phyloP scores from a whole-genome alignment of 306 rosid genomes.

The Castanea sativa region DNA sequence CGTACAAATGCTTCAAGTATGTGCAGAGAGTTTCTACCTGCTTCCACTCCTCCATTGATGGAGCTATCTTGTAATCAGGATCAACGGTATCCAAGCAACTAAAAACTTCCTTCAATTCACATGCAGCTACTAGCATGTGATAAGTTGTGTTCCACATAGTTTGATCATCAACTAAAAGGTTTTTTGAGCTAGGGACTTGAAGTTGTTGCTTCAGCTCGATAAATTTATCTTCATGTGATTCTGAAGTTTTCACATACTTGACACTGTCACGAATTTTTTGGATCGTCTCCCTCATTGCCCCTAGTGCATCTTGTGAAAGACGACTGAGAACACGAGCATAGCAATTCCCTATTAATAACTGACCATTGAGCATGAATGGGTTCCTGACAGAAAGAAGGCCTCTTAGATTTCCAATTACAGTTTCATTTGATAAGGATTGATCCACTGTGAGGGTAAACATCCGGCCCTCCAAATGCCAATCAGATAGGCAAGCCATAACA shows the following conservation, averaged over 20 bases:
- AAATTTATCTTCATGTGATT: constrained; percentile 57
- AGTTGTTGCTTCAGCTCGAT: constrained; percentile 73
- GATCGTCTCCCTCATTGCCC: constrained; percentile 45
- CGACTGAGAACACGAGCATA: constrained; percentile 75
- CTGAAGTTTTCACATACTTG: constrained; percentile 76
- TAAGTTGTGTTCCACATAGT: constrained; percentile 85
- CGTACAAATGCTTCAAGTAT: constrained; percentile 64
- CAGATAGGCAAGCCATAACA: constrained; percentile 58
- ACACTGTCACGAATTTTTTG: constrained; percentile 70
- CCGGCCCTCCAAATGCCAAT: constrained; percentile 79
- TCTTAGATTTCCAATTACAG: constrained; percentile 55
- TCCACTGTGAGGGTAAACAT: constrained; percentile 62
- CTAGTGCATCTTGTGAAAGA: constrained; percentile 58
- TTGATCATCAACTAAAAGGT: constrained; percentile 59
- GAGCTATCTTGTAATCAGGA: constrained; percentile 44
- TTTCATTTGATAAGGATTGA: constrained; percentile 59
- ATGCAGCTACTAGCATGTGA: constrained; percentile 78
- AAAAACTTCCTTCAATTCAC: constrained; percentile 82
- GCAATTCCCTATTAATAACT: constrained; percentile 71
- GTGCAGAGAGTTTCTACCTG: constrained; percentile 62
- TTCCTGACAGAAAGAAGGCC: constrained; percentile 65
- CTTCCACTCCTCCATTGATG: constrained; percentile 75
- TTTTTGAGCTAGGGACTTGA: constrained; percentile 61
- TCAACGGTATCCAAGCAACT: constrained; percentile 62
- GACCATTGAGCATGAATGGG: constrained; percentile 71